Base-by-base conservation (phyloP, 2,329 filamentous ascomycete species). In the Aspergillus pseudonomiae region DNA sequence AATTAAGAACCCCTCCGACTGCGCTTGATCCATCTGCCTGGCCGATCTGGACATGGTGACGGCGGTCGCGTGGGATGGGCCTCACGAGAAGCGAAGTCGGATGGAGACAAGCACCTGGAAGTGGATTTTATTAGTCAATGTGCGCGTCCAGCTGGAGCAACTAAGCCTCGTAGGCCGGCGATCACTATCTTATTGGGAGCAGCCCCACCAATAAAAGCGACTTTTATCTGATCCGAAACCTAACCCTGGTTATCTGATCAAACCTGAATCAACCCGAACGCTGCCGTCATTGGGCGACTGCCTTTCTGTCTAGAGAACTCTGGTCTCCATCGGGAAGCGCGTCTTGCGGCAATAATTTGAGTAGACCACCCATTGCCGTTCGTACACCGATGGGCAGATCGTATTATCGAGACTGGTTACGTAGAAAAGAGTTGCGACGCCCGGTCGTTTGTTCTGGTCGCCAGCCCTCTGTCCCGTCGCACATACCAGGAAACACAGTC, bases 211-310 rank as follows among this genome's bases (percentile, higher is more conserved):
- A 54, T 54, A 30, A 36, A 34, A 54, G 26, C n/a, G 52, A 28
- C 10, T 12, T 54, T 54, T 54, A 54, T 54, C 52, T 54, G 52
- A 54, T 54, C 52, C 30, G 52, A 54, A 54, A 36, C 52, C 32
- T 34, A 50, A 36, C 30, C 52, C 30, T 36, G 16, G 52, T 54
- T 54, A 54, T 54, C 52, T 54, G 52, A 54, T 54, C 52, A 36
- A 32, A 36, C 28, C 5, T 21, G 52, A 54, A 12, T 53, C 28
- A 53, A 24, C 50, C 28, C 28, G 7, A 34, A 10, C 24, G 26
- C 10, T 4, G 41, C 41, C 41, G 14, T 36, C 34, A 36, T 36
- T 36, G 34, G 34, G 14, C 1, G 34, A 36, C 6, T 16, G 14
- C 5, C 12, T 41, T 4, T 53, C 50, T 19, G 50, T 32, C 26